Evolutionary conservation across 78 protist genomes (phyloP), one percentile per base, ranked within the genome.

Genomic region (Dictyostelium purpureum): DNA sequence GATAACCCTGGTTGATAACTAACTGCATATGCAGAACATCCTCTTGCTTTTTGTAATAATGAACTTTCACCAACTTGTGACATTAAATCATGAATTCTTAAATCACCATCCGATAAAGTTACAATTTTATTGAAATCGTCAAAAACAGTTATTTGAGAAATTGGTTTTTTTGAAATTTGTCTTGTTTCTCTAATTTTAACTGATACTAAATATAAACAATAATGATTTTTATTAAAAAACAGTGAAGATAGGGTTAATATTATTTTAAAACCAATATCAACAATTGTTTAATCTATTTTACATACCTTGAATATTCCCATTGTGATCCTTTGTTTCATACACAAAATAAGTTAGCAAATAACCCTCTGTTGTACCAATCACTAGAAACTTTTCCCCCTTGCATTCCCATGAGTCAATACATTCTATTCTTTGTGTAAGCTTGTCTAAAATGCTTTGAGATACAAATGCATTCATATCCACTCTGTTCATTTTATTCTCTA

Each of bases 381-480:
- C 42, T 18, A 83, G 21, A 26, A 40, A 38, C 21, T 83, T 83
- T 9, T 21, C 40, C 2, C 80, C 90, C 45, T 69, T 71, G 45
- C 28, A 83, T 10, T 71, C 81, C 90, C 90, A 83, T 45, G 79
- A 57, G 43, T 83, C 90, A 7, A 83, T 83, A 83, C 90, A 83
- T 71, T 83, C 90, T 19, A 83, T 71, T 52, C 66, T 83, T 42
- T 83, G 90, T 66, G 74, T 26, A 37, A 66, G 19, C 35, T 66
- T 66, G 18, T 66, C 74, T 10, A 66, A 37, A 19, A 66, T 11
- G 19, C 19, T 37, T 16, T 37, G 42, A 5, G 74, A 37, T 16
- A 37, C 74, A 66, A 66, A 66, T 12, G 74, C 42, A 31, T 66
- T 66, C 74, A 66, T 66, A 66, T 66, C 47, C 28, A 66, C 47